Evolutionary conservation across 805 yeast species (phyloP).

Genomic region (Hermanozyma aechmeae): DNA sequence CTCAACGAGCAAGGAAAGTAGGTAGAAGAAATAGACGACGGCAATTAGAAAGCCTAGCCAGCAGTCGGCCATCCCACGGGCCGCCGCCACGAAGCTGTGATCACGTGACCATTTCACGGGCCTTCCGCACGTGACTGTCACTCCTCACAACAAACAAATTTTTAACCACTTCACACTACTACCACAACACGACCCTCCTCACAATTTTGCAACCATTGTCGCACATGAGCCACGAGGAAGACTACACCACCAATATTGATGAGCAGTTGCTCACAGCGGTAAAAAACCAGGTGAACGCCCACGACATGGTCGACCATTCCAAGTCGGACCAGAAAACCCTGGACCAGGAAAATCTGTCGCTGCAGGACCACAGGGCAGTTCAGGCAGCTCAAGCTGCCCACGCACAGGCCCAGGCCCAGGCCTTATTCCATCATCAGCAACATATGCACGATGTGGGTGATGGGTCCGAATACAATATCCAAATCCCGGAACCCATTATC

Average conservation of each 20-base stretch:
- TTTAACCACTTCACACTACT: constrained; percentile 14
- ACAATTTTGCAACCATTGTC: constrained; percentile 8
- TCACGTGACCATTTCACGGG: no score
- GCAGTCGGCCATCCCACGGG: no score
- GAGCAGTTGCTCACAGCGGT: constrained; percentile 33
- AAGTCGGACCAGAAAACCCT: constrained; percentile 20
- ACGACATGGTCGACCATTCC: constrained; percentile 17
- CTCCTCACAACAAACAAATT: constrained; percentile 3
- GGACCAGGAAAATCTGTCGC: constrained; percentile 4
- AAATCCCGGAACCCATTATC: constrained; percentile 37
- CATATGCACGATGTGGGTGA: constrained; percentile 21
- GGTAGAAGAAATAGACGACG: no score
- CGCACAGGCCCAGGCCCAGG: constrained; percentile 10
- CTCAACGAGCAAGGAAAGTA: no score
- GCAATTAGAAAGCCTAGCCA: no score
- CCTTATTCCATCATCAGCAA: constrained; percentile 11
- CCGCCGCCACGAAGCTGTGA: no score
- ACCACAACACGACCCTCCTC: constrained; percentile 14
- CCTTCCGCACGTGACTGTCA: no score
- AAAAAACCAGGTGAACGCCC: constrained; percentile 15
- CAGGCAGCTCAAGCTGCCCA: no score
- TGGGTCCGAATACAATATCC: constrained; percentile 34
- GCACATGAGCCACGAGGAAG: constrained; percentile 18
- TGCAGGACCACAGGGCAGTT: constrained; percentile 11
- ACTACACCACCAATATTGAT: constrained; percentile 27